A percentile compares a stretch with the other conserved stretches of the same genome.
Conservation (phyloP, 2,329 filamentous ascomycete genomes). For the Penicillium polonicum region DNA sequence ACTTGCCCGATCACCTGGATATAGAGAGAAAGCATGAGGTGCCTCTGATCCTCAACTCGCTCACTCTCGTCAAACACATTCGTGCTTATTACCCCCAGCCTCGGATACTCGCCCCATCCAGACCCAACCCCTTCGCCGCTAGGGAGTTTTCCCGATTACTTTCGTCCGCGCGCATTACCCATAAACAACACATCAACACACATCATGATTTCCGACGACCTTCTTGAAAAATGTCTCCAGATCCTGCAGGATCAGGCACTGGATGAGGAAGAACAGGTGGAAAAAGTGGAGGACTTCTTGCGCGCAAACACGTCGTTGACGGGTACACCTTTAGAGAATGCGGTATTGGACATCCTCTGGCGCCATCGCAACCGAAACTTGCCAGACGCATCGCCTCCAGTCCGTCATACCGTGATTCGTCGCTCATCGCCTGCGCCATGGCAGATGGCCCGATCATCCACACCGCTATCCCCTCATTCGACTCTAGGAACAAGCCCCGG, state of each 20-base stretch:
- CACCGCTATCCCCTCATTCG: constrained; percentile 79
- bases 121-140: background rate
- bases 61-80: too few species aligned
- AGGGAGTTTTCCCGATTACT: constrained; percentile 8
- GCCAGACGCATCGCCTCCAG: constrained; percentile 71
- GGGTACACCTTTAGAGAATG: constrained; percentile 80
- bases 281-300: constrained; percentile 83
- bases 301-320: constrained; percentile 73
- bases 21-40: too few species aligned
- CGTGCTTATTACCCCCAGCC: too few species aligned
- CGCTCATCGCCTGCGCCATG: constrained; percentile 90
- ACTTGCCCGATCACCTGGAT: too few species aligned
- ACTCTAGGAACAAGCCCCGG: constrained; percentile 74
- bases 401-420: constrained; percentile 85
- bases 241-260: constrained; percentile 78
- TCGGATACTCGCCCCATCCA: too few species aligned
- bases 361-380: constrained; percentile 44
- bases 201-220: constrained; percentile 86
- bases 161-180: constrained; percentile 7
- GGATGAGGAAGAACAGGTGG: constrained; percentile 93
- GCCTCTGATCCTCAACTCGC: too few species aligned
- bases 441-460: constrained; percentile 72
- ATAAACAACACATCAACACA: constrained; percentile 8
- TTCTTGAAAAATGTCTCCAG: constrained; percentile 87
- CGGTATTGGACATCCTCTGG: constrained; percentile 88